These are phyloP conservation scores for Globisporangium abappressorium DNA, from an alignment of 352 stramenopile species.

Conservation along the genomic window DNA sequence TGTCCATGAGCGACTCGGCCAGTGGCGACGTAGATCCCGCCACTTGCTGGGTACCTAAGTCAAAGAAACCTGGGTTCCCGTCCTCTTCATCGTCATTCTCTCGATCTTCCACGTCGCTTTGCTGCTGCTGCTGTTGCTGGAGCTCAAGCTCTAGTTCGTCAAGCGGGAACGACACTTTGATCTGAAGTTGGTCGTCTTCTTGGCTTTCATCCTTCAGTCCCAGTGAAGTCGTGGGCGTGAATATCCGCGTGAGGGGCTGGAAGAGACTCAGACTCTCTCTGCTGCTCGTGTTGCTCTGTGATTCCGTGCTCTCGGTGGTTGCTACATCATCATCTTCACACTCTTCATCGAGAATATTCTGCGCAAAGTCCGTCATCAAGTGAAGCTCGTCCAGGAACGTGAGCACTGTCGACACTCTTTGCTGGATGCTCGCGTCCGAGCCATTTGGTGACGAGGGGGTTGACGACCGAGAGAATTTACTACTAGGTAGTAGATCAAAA, in stretches of 20 bases:
- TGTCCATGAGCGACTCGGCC: conserved; percentile 60
- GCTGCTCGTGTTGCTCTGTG: conserved; percentile 44
- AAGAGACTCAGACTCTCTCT: conserved; percentile 34
- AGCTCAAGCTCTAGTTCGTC: conserved; percentile 22
- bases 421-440: conserved; percentile 14
- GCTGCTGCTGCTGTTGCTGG: conserved; percentile 13
- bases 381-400: conserved; percentile 61
- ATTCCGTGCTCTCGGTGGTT: neutral
- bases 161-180: conserved; percentile 3
- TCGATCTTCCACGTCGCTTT: neutral
- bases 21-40: conserved; percentile 22
- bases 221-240: conserved; percentile 19
- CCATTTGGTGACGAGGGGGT: neutral
- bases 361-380: conserved; percentile 54
- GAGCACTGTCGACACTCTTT: conserved; percentile 35
- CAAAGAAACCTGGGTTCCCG: neutral
- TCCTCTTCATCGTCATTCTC: neutral
- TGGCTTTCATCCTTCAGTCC: neutral
- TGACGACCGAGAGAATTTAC: neutral
- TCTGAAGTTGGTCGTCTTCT: neutral
- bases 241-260: conserved; percentile 26
- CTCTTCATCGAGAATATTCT: conserved; percentile 58
- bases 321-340: conserved; percentile 13
- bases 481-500: neutral
- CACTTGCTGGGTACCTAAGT: too few species aligned